phyloP scores from a whole-genome alignment of 1,139 yeast genomes.

The Sugiyamaella paludigena region DNA sequence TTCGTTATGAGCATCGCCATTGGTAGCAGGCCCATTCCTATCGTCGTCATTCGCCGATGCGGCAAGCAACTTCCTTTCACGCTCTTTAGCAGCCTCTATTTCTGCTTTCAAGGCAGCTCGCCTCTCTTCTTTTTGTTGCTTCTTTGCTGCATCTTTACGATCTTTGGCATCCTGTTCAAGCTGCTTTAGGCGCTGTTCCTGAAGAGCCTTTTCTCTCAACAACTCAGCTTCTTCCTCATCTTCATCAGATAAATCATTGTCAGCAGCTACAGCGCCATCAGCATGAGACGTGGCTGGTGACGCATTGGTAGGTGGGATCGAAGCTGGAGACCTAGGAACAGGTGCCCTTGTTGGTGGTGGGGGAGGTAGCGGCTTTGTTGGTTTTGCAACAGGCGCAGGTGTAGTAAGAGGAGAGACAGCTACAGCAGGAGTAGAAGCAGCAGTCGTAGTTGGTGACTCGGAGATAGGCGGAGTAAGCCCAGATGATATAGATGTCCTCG shows the following conservation, averaged over 20 bases:
- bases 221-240: constrained; percentile 51
- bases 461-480: constrained; percentile 28
- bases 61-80: constrained; percentile 35
- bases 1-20: constrained; percentile 18
- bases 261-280: constrained; percentile 17
- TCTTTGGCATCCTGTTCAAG: constrained; percentile 31
- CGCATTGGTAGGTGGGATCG: constrained; percentile 11
- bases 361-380: constrained; percentile 16
- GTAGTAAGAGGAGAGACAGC: constrained; percentile 22
- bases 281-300: constrained; percentile 14
- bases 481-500: constrained; percentile 23
- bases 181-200: constrained; percentile 31
- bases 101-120: constrained; percentile 60
- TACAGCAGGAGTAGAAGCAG: constrained; percentile 17
- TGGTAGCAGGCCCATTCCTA: constrained; percentile 36
- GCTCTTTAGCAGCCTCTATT: constrained; percentile 53
- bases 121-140: constrained; percentile 54
- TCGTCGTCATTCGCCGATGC: constrained; percentile 29
- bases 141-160: constrained; percentile 33
- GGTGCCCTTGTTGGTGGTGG: constrained; percentile 14
- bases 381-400: constrained; percentile 17
- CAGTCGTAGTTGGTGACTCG: constrained; percentile 10
- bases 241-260: constrained; percentile 39
- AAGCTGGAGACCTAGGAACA: constrained; percentile 14
- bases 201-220: constrained; percentile 46